Base-by-base conservation (phyloP, 2,329 filamentous ascomycete genomes). In the Monilinia aucupariae region DNA sequence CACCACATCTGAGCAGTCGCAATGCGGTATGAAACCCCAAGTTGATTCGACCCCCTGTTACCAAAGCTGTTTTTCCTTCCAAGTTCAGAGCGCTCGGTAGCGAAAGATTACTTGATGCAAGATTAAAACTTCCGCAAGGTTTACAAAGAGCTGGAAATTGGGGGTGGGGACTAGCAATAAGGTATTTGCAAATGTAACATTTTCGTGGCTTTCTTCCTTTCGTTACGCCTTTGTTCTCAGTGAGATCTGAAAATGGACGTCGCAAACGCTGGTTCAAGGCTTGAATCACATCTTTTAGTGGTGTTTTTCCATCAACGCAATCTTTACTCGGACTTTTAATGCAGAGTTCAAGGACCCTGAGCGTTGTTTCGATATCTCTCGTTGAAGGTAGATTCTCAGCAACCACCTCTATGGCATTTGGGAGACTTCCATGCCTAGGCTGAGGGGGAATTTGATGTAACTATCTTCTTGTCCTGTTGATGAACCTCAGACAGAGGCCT, bases 91-190 rank as follows among this genome's bases (percentile, higher is more conserved):
- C 63, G n/a, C 53, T 15, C 2, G 64, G 64, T 30, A 66, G 60
- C 41, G 66, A 67, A 22, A 67, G 27, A 49, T 37, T 30, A 13
- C 41, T 51, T 47, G 64, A 66, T n/a, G 66, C 62, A 22, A 67
- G 61, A 43, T 67, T 67, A 56, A 66, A 67, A 41, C 59, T 49
- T 45, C 66, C 66, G 22, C 66, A 67, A 20, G 51, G 49, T n/a
- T 64, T 64, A n/a, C 66, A 67, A 5, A 66, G 58, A 20, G 64
- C 63, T 3, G 48, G 59, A 25, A 66, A 67, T 34, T 66, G 64
- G 43, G 58, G 58, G 37, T 67, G 66, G 22, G 47, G 51, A 32
- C 9, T 51, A 1, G 63, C 30, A 3, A 60, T 39, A 1, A 60
- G 34, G 25, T 41, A 52, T 5, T 52, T 34, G 25, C 58, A 60